Percentiles rank a stretch among this genome's conserved stretches.
phyloP scores from a whole-genome alignment of 257 asterid genomes.

The Nicotiana knightiana region DNA sequence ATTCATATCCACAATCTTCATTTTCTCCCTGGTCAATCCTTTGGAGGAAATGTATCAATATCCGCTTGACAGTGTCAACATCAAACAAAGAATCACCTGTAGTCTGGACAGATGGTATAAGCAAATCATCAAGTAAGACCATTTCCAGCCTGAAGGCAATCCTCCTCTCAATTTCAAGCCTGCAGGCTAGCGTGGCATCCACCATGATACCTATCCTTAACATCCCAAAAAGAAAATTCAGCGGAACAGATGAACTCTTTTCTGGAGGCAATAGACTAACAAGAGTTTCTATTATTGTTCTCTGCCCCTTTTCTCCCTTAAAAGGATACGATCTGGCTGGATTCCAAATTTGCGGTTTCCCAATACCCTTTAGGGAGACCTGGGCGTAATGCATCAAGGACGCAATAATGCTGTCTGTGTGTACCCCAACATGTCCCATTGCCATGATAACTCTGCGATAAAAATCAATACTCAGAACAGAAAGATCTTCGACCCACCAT shows the following conservation, averaged over 20 bases:
- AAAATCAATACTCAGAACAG: slow-evolving; percentile 35
- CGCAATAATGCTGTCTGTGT: slow-evolving; percentile 40
- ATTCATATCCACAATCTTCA: slow-evolving; percentile 51
- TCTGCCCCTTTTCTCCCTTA: slow-evolving; percentile 32
- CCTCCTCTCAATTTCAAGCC: slow-evolving; percentile 53
- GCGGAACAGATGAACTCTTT: slow-evolving; percentile 39
- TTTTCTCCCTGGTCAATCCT: slow-evolving; percentile 49
- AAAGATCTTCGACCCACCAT: slow-evolving; percentile 70
- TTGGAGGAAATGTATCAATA: slow-evolving; percentile 52
- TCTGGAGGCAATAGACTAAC: slow-evolving; percentile 43
- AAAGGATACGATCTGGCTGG: slow-evolving; percentile 37
- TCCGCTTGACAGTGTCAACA: slow-evolving; percentile 43
- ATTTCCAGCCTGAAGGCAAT: slow-evolving; percentile 43
- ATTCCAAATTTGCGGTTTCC: slow-evolving; percentile 55
- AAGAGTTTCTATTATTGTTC: slow-evolving; percentile 36
- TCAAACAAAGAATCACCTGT: slow-evolving; percentile 54
- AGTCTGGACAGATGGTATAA: slow-evolving; percentile 40
- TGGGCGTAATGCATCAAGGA: slow-evolving; percentile 60
- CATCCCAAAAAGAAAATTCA: slow-evolving; percentile 54
- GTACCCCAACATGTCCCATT: slow-evolving; percentile 45
- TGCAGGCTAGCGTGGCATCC: slow-evolving; percentile 39
- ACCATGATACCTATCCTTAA: slow-evolving; percentile 50
- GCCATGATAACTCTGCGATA: slow-evolving; percentile 39
- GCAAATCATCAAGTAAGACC: slow-evolving; percentile 56
- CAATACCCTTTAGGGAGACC: slow-evolving; percentile 42